Conservation (phyloP, 139 green algal species). For the Chlorella ohadii region DNA sequence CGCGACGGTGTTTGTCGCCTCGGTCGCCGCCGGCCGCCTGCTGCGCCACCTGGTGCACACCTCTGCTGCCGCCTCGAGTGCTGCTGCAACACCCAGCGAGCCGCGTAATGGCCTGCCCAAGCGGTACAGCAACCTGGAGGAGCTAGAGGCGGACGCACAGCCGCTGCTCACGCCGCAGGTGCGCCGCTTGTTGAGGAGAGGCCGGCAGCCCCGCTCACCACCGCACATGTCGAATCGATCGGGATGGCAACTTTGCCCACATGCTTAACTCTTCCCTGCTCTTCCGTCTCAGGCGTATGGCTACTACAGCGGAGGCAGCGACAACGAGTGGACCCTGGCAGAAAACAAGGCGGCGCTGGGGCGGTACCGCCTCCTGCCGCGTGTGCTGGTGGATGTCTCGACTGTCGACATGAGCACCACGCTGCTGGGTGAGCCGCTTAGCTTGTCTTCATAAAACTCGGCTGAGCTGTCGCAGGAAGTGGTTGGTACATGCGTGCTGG, state of each 20-base stretch:
- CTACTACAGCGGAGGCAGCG: slow-evolving; percentile 61
- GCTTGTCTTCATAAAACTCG: no score
- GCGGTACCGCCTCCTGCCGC: slow-evolving; percentile 57
- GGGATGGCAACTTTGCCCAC: no score
- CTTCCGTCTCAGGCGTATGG: slow-evolving; percentile 31
- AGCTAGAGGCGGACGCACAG: slow-evolving; percentile 42
- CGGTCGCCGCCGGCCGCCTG: background rate
- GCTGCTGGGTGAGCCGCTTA: slow-evolving; percentile 60
- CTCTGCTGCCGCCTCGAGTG: background rate
- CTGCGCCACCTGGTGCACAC: background rate
- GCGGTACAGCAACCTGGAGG: slow-evolving; percentile 32
- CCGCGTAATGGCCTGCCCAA: background rate
- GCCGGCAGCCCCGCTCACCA: no score
- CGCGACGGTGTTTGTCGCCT: background rate
- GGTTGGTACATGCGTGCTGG: no score
- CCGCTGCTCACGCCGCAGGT: slow-evolving; percentile 27
- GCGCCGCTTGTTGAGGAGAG: no score
- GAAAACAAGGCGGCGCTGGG: slow-evolving; percentile 62
- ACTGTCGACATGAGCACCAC: slow-evolving; percentile 48
- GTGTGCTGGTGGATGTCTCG: slow-evolving; percentile 71
- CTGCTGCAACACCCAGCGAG: background rate
- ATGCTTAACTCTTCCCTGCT: background rate
- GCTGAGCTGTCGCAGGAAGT: no score
- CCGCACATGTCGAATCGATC: no score
- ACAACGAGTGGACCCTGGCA: slow-evolving; percentile 52